Conservation (phyloP, 257 asterid genomes). For the Penstemon davidsonii region DNA sequence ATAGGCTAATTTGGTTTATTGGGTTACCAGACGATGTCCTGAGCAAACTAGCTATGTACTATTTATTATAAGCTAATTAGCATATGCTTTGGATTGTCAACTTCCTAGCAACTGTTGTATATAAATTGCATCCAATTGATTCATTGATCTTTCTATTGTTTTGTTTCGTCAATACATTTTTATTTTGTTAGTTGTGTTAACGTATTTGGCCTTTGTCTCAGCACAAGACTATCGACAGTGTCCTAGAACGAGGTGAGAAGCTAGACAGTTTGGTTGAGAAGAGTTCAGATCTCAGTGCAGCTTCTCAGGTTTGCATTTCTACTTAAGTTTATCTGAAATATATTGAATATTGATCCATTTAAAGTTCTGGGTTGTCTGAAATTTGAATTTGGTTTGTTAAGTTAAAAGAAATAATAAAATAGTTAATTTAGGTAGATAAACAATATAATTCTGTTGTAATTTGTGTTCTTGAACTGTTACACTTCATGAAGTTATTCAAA, state of each 20-base stretch:
- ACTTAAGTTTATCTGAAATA: neutral
- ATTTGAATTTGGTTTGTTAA: neutral
- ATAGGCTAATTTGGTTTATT: neutral
- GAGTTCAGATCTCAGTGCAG: constrained; percentile 94
- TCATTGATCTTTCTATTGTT: neutral
- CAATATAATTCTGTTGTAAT: too few relatives aligned
- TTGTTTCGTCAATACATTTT: neutral
- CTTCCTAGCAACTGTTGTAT: neutral
- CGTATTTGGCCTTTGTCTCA: constrained; percentile 35
- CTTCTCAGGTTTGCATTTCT: constrained; percentile 51
- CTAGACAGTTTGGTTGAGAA: constrained; percentile 93
- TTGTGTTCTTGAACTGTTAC: neutral
- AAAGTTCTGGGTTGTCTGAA: neutral
- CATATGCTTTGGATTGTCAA: neutral
- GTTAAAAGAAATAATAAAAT: neutral
- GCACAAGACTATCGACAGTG: constrained; percentile 98
- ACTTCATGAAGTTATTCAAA: neutral
- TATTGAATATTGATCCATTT: neutral
- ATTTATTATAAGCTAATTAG: too few relatives aligned
- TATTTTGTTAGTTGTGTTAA: neutral
- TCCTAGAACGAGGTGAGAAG: constrained; percentile 86
- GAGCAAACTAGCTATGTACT: neutral
- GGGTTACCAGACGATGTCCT: neutral
- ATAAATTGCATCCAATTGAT: constrained; percentile 6
- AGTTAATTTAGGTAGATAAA: neutral